phyloP scores from a whole-genome alignment of 2,329 filamentous ascomycete genomes.

The Colletotrichum coccodes region DNA sequence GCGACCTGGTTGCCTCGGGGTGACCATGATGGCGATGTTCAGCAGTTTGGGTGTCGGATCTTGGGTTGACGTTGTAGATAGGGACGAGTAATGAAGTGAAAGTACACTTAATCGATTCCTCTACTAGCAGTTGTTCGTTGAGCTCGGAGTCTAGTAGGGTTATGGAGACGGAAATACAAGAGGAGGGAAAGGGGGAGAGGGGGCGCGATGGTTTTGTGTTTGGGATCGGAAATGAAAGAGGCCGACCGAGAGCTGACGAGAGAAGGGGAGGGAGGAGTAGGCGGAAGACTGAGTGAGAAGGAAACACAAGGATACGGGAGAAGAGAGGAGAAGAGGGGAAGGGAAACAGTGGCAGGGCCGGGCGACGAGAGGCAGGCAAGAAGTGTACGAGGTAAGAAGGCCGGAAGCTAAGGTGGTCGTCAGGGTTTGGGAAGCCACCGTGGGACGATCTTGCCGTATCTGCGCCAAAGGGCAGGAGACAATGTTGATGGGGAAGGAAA shows the following conservation, averaged over 20 bases:
- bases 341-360: background rate
- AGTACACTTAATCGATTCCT: background rate
- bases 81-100: background rate
- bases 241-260: background rate
- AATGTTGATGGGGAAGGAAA: background rate
- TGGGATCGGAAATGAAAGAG: no score
- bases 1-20: slow-evolving; percentile 38
- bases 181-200: background rate
- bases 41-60: background rate
- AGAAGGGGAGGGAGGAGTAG: background rate
- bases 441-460: slow-evolving; percentile 25
- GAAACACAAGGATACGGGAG: no score
- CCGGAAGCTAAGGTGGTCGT: background rate
- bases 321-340: background rate
- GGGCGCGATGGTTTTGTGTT: slow-evolving; percentile 11
- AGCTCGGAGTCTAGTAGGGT: background rate
- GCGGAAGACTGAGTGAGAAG: background rate
- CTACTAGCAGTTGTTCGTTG: background rate
- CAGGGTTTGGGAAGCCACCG: slow-evolving; percentile 13
- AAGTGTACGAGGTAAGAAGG: background rate
- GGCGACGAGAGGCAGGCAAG: background rate
- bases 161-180: background rate
- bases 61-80: background rate
- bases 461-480: slow-evolving; percentile 1
- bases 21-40: slow-evolving; percentile 6